A percentile compares a stretch with the other conserved stretches of the same genome.
Evolutionary conservation across 2,329 filamentous ascomycete genomes (phyloP).

Genomic region (Cyphellophora europaea): DNA sequence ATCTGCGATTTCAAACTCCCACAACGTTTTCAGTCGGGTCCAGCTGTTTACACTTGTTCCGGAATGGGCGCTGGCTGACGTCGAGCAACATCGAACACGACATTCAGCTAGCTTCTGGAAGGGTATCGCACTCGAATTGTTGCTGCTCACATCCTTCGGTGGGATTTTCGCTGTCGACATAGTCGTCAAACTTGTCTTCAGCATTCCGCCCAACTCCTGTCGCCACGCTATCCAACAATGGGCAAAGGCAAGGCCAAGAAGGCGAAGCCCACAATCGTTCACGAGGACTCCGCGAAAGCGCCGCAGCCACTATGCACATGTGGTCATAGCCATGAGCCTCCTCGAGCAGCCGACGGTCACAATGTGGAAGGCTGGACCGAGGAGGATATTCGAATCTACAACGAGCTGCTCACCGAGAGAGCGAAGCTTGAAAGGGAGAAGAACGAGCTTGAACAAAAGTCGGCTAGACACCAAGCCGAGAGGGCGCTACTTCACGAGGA

Average conservation of each 20-base stretch:
- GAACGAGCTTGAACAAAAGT: conserved; percentile 15
- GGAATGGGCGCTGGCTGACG: no score
- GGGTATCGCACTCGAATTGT: no score
- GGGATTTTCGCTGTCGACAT: no score
- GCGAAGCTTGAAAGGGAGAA: conserved; percentile 17
- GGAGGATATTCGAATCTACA: conserved; percentile 17
- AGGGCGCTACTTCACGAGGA: conserved; percentile 15
- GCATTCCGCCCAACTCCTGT: no score
- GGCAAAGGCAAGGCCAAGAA: conserved; percentile 1
- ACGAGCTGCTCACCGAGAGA: conserved; percentile 15
- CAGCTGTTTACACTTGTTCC: no score
- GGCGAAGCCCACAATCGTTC: not conserved
- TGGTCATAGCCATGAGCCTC: conserved; percentile 1
- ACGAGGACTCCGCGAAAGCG: not conserved
- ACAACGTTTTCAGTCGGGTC: no score
- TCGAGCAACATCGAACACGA: no score
- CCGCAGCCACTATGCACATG: conserved; percentile 1
- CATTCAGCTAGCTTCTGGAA: no score
- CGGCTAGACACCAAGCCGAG: conserved; percentile 13
- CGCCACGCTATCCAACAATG: no score
- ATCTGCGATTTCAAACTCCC: no score
- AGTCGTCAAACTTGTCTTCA: no score
- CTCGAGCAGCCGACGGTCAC: conserved; percentile 13
- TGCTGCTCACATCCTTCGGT: no score
- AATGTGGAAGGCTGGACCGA: conserved; percentile 17